phyloP scores from a whole-genome alignment of 306 rosid species.

The Quercus berberidifolia region DNA sequence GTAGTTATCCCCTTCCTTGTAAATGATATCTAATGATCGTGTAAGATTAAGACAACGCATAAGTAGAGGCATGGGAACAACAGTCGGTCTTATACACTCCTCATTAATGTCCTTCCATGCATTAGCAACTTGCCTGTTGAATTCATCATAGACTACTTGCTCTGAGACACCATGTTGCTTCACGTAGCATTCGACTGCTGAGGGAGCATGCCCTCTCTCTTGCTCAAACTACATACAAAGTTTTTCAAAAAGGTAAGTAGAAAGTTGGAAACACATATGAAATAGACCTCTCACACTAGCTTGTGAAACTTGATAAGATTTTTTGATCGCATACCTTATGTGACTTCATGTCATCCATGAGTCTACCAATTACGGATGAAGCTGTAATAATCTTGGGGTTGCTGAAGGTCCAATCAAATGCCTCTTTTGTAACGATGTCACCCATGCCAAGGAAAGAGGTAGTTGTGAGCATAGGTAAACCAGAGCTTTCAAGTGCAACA shows the following conservation, averaged over 20 bases:
- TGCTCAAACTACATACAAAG: slow-evolving; percentile 27
- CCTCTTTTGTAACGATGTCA: slow-evolving; percentile 16
- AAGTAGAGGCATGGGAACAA: slow-evolving; percentile 28
- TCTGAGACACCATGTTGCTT: slow-evolving; percentile 8
- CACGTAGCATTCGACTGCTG: slow-evolving; percentile 45
- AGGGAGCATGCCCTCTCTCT: slow-evolving; percentile 32
- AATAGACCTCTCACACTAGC: too few relatives aligned
- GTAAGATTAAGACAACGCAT: slow-evolving; percentile 33
- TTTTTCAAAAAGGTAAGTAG: neutral
- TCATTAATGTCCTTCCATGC: slow-evolving; percentile 46
- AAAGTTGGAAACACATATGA: neutral
- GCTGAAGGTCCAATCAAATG: slow-evolving; percentile 31
- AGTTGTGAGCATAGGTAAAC: neutral
- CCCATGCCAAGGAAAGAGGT: slow-evolving; percentile 16
- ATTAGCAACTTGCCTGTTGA: slow-evolving; percentile 6
- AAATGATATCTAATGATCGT: slow-evolving; percentile 9
- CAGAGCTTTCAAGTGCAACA: slow-evolving; percentile 1
- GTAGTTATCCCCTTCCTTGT: neutral
- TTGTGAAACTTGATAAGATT: too few relatives aligned
- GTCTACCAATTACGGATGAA: slow-evolving; percentile 10
- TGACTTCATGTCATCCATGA: slow-evolving; percentile 26
- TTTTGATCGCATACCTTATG: slow-evolving; percentile 25
- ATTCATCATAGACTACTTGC: neutral
- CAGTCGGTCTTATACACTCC: slow-evolving; percentile 14
- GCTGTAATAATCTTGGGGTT: slow-evolving; percentile 28